Conservation (phyloP, 1,284 basidiomycete species). For the Megacollybia platyphylla region DNA sequence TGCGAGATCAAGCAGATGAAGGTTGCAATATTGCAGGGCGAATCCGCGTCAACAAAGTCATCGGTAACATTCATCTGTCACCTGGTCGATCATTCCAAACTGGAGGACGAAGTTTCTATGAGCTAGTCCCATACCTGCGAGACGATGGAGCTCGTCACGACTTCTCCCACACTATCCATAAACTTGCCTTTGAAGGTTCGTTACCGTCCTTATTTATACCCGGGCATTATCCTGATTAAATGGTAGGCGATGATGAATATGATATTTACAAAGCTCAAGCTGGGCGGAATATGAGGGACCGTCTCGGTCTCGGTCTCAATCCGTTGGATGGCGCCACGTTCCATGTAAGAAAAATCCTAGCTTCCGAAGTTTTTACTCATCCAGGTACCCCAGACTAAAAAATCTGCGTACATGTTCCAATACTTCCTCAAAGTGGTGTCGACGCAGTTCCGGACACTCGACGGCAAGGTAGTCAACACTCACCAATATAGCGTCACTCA, state of each 20-base stretch:
- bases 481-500: conserved; percentile 93
- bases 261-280: conserved; percentile 49
- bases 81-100: conserved; percentile 91
- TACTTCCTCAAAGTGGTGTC: conserved; percentile 98
- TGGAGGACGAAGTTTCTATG: conserved; percentile 74
- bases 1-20: conserved; percentile 86
- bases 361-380: background rate
- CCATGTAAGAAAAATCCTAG: conserved; percentile 29
- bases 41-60: conserved; percentile 93
- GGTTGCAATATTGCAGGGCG: conserved; percentile 91
- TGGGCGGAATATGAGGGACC: conserved; percentile 60
- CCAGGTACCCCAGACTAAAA: conserved; percentile 32
- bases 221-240: background rate
- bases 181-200: conserved; percentile 66
- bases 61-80: conserved; percentile 82
- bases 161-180: conserved; percentile 85
- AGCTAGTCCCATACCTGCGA: conserved; percentile 90
- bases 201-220: background rate
- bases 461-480: conserved; percentile 64
- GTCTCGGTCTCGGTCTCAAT: conserved; percentile 64
- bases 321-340: conserved; percentile 69
- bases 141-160: conserved; percentile 84
- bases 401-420: conserved; percentile 84
- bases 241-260: conserved; percentile 59
- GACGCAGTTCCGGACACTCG: conserved; percentile 79